Percentiles rank a stretch among this genome's conserved stretches.
phyloP scores from a whole-genome alignment of 2,329 filamentous ascomycete species.

The Penicillium italicum region DNA sequence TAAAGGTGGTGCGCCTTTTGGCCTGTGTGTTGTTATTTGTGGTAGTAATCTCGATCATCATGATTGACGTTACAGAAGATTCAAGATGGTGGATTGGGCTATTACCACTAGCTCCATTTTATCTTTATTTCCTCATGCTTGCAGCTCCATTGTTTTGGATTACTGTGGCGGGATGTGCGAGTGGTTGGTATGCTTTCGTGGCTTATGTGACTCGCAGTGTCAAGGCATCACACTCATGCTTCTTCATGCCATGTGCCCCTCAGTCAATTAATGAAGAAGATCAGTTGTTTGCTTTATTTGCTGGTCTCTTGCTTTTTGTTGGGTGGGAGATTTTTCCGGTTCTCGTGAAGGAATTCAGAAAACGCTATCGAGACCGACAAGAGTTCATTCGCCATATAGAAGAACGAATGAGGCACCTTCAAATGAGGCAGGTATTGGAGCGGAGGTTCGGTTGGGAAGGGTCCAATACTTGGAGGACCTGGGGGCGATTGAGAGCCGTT shows the following conservation, averaged over 20 bases:
- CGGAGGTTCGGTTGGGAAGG: neutral
- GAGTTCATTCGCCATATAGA: neutral
- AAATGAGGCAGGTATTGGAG: neutral
- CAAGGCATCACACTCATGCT: neutral
- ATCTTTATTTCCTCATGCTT: neutral
- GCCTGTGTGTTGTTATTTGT: neutral
- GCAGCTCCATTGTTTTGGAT: neutral
- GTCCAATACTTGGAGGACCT: neutral
- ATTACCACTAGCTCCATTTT: neutral
- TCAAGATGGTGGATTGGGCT: neutral
- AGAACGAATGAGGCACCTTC: neutral
- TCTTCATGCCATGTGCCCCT: constrained; percentile 1
- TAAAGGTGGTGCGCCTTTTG: neutral
- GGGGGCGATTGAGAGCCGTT: neutral
- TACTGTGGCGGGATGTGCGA: neutral
- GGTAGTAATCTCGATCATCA: neutral
- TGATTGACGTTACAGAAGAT: neutral
- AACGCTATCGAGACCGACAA: neutral
- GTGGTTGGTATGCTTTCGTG: neutral
- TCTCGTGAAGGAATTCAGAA: neutral
- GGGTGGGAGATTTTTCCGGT: neutral
- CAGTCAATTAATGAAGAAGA: constrained; percentile 1
- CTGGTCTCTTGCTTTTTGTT: neutral
- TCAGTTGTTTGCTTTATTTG: neutral
- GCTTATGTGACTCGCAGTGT: neutral